Conservation (phyloP, 768 basidiomycete species). For the Phylloporus arenicola region DNA sequence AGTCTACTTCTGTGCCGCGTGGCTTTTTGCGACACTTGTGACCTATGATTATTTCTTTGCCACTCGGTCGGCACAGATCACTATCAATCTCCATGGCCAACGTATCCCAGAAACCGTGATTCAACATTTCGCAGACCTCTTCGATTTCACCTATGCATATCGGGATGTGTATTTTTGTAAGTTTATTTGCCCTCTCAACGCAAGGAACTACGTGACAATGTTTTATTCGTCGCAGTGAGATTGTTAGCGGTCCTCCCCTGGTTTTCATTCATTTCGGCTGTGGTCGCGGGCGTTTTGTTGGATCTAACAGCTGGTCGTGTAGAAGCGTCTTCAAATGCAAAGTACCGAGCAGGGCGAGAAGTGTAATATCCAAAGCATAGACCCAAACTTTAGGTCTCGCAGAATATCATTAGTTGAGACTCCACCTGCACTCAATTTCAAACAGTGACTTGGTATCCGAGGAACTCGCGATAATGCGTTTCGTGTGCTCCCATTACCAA, state of each 20-base stretch:
- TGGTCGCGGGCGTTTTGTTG: slow-evolving; percentile 33
- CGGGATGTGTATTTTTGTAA: slow-evolving; percentile 43
- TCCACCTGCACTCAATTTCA: too few relatives aligned
- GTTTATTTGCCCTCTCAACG: neutral
- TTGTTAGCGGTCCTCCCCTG: slow-evolving; percentile 49
- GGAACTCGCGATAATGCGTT: neutral
- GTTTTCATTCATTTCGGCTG: slow-evolving; percentile 41
- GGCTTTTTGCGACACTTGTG: slow-evolving; percentile 48
- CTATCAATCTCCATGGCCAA: slow-evolving; percentile 36
- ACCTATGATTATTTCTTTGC: slow-evolving; percentile 44
- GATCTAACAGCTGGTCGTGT: slow-evolving; percentile 26
- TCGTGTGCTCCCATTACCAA: neutral
- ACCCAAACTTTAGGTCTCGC: too few relatives aligned
- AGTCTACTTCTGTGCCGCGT: slow-evolving; percentile 39
- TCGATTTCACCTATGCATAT: slow-evolving; percentile 42
- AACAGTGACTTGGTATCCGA: too few relatives aligned
- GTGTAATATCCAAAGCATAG: neutral
- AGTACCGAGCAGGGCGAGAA: neutral
- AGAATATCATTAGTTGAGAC: too few relatives aligned
- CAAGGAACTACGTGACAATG: neutral
- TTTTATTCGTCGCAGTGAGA: slow-evolving; percentile 34
- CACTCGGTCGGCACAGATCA: slow-evolving; percentile 40
- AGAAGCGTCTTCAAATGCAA: neutral
- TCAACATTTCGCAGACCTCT: slow-evolving; percentile 29
- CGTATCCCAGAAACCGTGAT: slow-evolving; percentile 36